A percentile compares a stretch with the other conserved stretches of the same genome.
Evolutionary conservation across 768 basidiomycete species (phyloP).

Genomic region (Chalciporus pseudorubinellus): DNA sequence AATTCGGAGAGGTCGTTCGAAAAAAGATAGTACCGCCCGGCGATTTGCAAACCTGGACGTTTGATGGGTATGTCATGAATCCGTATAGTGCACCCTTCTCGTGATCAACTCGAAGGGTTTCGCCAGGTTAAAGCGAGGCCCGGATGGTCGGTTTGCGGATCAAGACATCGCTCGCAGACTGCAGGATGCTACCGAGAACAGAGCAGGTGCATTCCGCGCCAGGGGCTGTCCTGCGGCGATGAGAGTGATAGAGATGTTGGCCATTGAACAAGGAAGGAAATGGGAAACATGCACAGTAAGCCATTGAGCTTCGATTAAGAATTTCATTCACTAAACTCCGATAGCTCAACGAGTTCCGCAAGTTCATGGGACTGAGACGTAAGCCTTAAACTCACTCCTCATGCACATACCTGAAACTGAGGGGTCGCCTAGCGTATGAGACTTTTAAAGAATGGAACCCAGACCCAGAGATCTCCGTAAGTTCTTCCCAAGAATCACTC

Average conservation of each 20-base stretch:
- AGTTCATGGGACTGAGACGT: constrained; percentile 72
- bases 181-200: constrained; percentile 55
- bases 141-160: constrained; percentile 59
- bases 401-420: constrained; percentile 5
- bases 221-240: constrained; percentile 66
- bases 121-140: constrained; percentile 48
- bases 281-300: constrained; percentile 75
- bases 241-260: constrained; percentile 65
- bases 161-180: constrained; percentile 60
- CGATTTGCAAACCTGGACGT: constrained; percentile 50
- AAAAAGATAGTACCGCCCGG: constrained; percentile 7
- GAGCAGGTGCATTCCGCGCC: constrained; percentile 64
- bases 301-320: not conserved
- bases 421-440: constrained; percentile 45
- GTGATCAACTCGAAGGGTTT: not conserved
- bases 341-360: constrained; percentile 69
- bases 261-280: constrained; percentile 60
- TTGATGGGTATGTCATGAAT: constrained; percentile 39
- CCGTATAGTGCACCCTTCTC: not conserved
- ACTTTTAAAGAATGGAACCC: constrained; percentile 75
- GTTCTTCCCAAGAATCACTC: constrained; percentile 10
- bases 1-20: constrained; percentile 18
- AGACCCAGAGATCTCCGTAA: constrained; percentile 51
- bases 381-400: constrained; percentile 16
- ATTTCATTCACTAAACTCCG: not conserved